A percentile compares a stretch with the other conserved stretches of the same genome.
phyloP scores from a whole-genome alignment of 495 filamentous ascomycete genomes.

The Penicillium taxi region DNA sequence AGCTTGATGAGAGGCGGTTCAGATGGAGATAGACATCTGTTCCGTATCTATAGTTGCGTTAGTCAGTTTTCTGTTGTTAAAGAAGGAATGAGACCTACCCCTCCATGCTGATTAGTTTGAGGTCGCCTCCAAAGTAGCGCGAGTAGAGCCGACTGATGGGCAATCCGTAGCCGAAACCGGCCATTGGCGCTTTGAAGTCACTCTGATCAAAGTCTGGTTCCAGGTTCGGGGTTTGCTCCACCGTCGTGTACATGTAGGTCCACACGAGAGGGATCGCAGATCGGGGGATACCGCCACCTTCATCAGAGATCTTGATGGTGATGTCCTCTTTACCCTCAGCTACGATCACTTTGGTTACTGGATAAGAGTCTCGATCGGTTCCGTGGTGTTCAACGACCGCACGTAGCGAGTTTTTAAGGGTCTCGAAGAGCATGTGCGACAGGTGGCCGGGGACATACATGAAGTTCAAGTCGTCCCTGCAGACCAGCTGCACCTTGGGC shows the following conservation, averaged over 20 bases:
- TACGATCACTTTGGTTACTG: conserved; percentile 92
- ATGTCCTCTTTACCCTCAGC: conserved; percentile 98
- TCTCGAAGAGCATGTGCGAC: conserved; percentile 98
- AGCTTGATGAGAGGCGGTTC: conserved; percentile 89
- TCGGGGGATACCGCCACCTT: conserved; percentile 90
- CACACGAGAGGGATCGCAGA: conserved; percentile 90
- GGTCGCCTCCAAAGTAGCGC: conserved; percentile 91
- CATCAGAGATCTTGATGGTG: conserved; percentile 94
- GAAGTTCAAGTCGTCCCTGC: conserved; percentile 85
- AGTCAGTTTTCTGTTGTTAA: background rate
- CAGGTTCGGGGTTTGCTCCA: conserved; percentile 87
- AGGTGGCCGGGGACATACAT: conserved; percentile 99
- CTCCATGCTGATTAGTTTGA: conserved; percentile 99
- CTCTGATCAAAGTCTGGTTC: conserved; percentile 98
- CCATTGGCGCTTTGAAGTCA: conserved; percentile 99
- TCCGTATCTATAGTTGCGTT: conserved; percentile 63
- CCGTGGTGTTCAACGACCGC: conserved; percentile 96
- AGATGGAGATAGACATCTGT: conserved; percentile 98
- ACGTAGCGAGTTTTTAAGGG: conserved; percentile 93
- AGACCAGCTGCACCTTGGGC: conserved; percentile 92
- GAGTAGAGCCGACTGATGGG: conserved; percentile 92
- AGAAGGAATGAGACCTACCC: conserved; percentile 56
- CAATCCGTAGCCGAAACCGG: conserved; percentile 92
- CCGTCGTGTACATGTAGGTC: conserved; percentile 99
- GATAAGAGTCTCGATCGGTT: conserved; percentile 89